Conservation (phyloP, 495 filamentous ascomycete species). For the Neurospora intermedia region DNA sequence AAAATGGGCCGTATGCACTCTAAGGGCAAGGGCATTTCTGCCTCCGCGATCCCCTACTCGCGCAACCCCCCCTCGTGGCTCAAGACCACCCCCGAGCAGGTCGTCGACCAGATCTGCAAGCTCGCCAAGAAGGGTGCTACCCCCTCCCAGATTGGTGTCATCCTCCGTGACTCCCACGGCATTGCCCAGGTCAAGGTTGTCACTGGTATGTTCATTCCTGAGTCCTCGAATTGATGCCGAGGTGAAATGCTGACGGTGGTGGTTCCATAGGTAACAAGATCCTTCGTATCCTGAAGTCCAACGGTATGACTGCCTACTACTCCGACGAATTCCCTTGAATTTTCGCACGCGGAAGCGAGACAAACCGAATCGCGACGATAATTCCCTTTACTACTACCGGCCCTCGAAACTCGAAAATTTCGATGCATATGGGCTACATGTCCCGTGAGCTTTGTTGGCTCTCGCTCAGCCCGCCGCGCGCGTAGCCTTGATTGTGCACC, state of each 20-base stretch:
- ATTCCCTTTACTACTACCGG: not conserved
- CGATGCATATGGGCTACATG: not conserved
- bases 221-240: not conserved
- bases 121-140: constrained; percentile 95
- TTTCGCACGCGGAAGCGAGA: constrained; percentile 4
- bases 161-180: constrained; percentile 94
- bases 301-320: constrained; percentile 22
- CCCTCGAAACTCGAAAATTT: not conserved
- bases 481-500: not conserved
- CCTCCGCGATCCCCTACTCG: constrained; percentile 92
- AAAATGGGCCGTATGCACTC: constrained; percentile 97
- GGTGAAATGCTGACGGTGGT: constrained; percentile 9
- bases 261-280: constrained; percentile 83
- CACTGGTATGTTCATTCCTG: constrained; percentile 57
- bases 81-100: constrained; percentile 79
- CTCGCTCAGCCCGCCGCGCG: not conserved
- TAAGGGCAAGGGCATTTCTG: constrained; percentile 97
- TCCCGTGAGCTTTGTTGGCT: not conserved
- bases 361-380: not conserved
- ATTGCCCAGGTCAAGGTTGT: constrained; percentile 94
- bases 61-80: constrained; percentile 85
- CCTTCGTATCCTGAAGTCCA: constrained; percentile 92
- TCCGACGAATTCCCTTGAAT: constrained; percentile 4
- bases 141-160: constrained; percentile 96
- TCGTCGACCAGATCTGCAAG: constrained; percentile 98